A percentile compares a stretch with the other conserved stretches of the same genome.
Conservation (phyloP, 805 yeast species). For the Wickerhamiella brachini region DNA sequence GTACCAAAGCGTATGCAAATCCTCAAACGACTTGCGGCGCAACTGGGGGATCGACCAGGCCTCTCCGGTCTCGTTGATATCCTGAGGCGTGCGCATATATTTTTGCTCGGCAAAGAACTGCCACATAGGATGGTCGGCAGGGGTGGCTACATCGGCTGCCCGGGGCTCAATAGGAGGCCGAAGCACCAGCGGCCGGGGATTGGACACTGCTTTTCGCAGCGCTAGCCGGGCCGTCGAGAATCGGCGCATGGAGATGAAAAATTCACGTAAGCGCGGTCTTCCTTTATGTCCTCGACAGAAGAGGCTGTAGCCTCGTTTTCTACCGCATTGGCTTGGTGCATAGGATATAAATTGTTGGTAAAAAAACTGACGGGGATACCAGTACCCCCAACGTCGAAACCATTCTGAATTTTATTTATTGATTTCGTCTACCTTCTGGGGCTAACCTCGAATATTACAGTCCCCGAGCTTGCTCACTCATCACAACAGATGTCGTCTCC, state of each 20-base stretch:
- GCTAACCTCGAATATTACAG: too few species aligned
- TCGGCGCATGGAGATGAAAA: slow-evolving; percentile 2
- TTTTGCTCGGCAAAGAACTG: slow-evolving; percentile 62
- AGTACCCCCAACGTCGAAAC: too few species aligned
- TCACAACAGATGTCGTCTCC: slow-evolving; percentile 44
- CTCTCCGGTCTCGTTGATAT: slow-evolving; percentile 34
- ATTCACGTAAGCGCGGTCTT: neutral
- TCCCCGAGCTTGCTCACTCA: neutral
- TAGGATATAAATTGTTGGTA: too few species aligned
- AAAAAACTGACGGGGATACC: too few species aligned
- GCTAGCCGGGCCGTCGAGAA: slow-evolving; percentile 14
- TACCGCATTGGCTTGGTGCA: too few species aligned
- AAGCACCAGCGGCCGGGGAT: slow-evolving; percentile 39
- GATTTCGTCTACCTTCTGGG: too few species aligned
- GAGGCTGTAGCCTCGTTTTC: too few species aligned
- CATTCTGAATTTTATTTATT: too few species aligned
- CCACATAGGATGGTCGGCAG: slow-evolving; percentile 89
- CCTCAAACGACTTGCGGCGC: slow-evolving; percentile 83
- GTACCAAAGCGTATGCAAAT: slow-evolving; percentile 86
- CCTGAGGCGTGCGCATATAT: slow-evolving; percentile 45
- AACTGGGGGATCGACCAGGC: slow-evolving; percentile 83
- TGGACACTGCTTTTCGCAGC: slow-evolving; percentile 26
- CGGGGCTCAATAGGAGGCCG: slow-evolving; percentile 82
- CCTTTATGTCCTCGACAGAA: too few species aligned
- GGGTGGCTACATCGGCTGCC: slow-evolving; percentile 51